Evolutionary conservation across 2,329 filamentous ascomycete genomes (phyloP).

Genomic region (Verticillium tricorpus): DNA sequence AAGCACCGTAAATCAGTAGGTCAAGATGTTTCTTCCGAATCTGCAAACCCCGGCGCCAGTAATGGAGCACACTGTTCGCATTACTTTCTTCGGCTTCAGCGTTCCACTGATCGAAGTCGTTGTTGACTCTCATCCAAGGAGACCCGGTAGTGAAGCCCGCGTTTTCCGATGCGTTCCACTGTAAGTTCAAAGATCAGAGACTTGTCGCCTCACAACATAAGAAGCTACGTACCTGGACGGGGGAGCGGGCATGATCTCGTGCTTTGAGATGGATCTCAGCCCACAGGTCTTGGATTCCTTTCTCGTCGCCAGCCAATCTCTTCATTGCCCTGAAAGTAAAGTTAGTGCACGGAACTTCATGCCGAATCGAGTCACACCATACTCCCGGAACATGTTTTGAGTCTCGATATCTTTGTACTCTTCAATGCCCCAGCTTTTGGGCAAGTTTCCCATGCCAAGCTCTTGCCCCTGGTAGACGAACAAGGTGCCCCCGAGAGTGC

Average conservation of each 20-base stretch:
- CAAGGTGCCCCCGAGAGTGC: conserved; percentile 47
- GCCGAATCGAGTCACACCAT: neutral
- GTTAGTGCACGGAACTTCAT: neutral
- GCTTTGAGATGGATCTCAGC: neutral
- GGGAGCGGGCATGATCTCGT: neutral
- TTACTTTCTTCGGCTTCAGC: neutral
- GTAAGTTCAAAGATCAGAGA: neutral
- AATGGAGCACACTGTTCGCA: neutral
- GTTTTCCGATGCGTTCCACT: neutral
- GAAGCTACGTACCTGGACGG: neutral
- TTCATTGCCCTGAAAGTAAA: neutral
- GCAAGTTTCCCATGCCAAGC: conserved; percentile 54
- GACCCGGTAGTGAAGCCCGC: neutral
- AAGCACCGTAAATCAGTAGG: neutral
- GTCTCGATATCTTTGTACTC: conserved; percentile 29
- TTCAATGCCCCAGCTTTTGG: conserved; percentile 39
- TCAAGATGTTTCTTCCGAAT: neutral
- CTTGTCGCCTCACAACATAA: neutral
- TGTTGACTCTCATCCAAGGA: neutral
- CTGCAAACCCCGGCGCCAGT: neutral
- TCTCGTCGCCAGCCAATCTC: neutral
- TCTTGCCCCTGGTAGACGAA: conserved; percentile 59
- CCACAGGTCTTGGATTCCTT: neutral
- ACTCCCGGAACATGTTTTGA: neutral
- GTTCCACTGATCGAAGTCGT: neutral